Percentiles rank a stretch among this genome's conserved stretches.
Conservation (phyloP, 176 grass and related monocot species). For the Oryza glaberrima region DNA sequence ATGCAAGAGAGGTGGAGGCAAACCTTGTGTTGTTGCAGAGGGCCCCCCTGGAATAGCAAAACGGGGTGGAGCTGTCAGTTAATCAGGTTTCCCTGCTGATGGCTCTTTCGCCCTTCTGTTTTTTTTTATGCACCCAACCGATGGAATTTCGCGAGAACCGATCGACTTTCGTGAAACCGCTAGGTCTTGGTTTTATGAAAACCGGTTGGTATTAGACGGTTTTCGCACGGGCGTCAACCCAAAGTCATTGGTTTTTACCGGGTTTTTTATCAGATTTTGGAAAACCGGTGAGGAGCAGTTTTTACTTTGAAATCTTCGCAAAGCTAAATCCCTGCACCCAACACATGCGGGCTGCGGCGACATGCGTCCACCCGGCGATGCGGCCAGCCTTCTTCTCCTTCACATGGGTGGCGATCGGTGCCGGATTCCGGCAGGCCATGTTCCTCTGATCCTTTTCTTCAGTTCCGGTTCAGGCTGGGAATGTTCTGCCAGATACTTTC, state of each 20-base stretch:
- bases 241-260: no score
- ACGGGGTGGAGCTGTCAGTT: not conserved
- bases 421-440: not conserved
- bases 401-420: no score
- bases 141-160: no score
- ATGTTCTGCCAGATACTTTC: not conserved
- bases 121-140: not conserved
- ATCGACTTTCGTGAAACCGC: no score
- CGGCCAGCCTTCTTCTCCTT: no score
- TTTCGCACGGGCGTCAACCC: no score
- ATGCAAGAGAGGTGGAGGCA: not conserved
- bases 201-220: no score
- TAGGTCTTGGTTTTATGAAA: no score
- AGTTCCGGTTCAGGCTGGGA: not conserved
- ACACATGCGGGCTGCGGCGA: not conserved
- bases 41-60: constrained; percentile 19
- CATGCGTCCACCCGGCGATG: no score
- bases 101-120: not conserved
- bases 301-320: no score
- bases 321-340: not conserved
- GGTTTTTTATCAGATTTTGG: no score
- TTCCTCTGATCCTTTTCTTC: not conserved
- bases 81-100: not conserved
- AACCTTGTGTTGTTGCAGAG: constrained; percentile 21
- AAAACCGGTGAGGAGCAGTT: no score